These are phyloP conservation scores for Metahyphopichia silvanorum DNA, from an alignment of 805 yeast genomes.

Conservation along the genomic window DNA sequence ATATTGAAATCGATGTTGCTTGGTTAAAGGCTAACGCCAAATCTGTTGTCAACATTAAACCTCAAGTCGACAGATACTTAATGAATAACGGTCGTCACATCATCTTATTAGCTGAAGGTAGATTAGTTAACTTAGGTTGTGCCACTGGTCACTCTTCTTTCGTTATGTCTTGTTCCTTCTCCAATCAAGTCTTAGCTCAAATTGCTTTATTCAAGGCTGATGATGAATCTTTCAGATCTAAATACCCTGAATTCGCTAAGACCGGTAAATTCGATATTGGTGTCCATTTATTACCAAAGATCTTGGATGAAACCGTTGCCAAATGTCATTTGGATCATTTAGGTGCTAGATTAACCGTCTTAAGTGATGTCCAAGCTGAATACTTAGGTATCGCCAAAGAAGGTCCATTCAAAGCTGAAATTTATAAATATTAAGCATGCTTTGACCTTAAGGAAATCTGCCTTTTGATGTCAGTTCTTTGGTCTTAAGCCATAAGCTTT, in stretches of 20 bases:
- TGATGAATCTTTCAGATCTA: slow-evolving; percentile 72
- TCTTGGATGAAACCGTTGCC: slow-evolving; percentile 98
- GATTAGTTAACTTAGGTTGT: slow-evolving; percentile 98
- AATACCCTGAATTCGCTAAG: slow-evolving; percentile 87
- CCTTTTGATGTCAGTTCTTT: slow-evolving; percentile 9
- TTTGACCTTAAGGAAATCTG: slow-evolving; percentile 6
- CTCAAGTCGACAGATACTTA: slow-evolving; percentile 97
- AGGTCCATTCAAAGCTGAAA: slow-evolving; percentile 98
- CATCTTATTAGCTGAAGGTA: slow-evolving; percentile 97
- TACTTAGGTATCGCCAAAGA: slow-evolving; percentile 87
- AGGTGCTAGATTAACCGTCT: slow-evolving; percentile 80
- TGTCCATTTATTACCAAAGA: slow-evolving; percentile 96
- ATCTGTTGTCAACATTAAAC: slow-evolving; percentile 95
- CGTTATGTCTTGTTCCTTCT: slow-evolving; percentile 99
- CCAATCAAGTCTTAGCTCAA: slow-evolving; percentile 99
- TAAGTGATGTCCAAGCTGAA: slow-evolving; percentile 81
- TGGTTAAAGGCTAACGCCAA: slow-evolving; percentile 94
- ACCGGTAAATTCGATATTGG: slow-evolving; percentile 88
- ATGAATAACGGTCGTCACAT: slow-evolving; percentile 87
- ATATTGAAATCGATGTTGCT: slow-evolving; percentile 98
- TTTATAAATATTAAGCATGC: slow-evolving; percentile 81
- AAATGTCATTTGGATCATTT: slow-evolving; percentile 93
- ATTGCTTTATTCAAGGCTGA: slow-evolving; percentile 92
- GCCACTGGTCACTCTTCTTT: slow-evolving; percentile 99
- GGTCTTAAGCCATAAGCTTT: background rate